Conservation (phyloP, 2,329 filamentous ascomycete species). For the Fusarium palustre region DNA sequence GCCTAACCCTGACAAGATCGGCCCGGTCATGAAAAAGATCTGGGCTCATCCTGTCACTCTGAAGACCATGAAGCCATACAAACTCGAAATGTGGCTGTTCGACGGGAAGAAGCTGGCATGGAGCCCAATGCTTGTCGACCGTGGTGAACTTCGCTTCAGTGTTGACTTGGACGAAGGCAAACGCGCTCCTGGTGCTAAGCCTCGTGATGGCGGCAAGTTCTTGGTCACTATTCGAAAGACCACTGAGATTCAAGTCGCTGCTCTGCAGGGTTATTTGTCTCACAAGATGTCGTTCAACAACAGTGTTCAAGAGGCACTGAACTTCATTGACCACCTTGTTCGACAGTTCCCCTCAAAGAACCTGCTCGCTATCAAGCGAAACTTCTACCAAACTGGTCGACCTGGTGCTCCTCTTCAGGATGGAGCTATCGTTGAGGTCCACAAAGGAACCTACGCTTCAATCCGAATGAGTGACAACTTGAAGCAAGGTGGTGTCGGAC, state of each 20-base stretch:
- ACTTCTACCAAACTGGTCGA: constrained; percentile 76
- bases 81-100: constrained; percentile 71
- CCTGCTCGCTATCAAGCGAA: constrained; percentile 80
- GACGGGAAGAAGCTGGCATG: constrained; percentile 90
- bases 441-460: constrained; percentile 91
- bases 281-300: constrained; percentile 71
- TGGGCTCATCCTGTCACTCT: constrained; percentile 77
- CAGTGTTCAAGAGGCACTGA: constrained; percentile 81
- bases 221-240: constrained; percentile 73
- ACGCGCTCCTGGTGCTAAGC: constrained; percentile 53
- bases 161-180: constrained; percentile 81
- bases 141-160: constrained; percentile 64
- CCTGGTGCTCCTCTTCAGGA: constrained; percentile 67
- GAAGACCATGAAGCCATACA: constrained; percentile 61
- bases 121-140: constrained; percentile 60
- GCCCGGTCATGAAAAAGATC: constrained; percentile 77
- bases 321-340: constrained; percentile 90
- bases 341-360: constrained; percentile 79
- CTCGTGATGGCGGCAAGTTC: constrained; percentile 61
- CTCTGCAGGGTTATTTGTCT: constrained; percentile 74
- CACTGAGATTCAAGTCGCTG: constrained; percentile 74
- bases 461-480: constrained; percentile 76
- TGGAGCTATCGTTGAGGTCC: constrained; percentile 72
- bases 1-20: constrained; percentile 69
- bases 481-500: constrained; percentile 64